These are phyloP conservation scores for Phytophthora aleatoria DNA, from an alignment of 352 stramenopile species.

Conservation along the genomic window DNA sequence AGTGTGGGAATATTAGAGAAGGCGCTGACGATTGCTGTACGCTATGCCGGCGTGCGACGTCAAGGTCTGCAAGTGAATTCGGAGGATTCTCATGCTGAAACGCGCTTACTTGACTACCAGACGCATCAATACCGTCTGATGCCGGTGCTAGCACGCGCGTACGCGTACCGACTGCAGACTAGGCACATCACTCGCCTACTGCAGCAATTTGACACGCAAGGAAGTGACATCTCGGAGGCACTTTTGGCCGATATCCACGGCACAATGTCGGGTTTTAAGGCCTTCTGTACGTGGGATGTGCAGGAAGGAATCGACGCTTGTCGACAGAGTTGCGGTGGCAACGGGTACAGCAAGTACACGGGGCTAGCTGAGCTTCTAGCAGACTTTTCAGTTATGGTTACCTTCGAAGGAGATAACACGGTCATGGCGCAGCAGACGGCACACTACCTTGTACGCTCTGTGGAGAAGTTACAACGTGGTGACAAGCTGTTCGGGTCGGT, in stretches of 20 bases:
- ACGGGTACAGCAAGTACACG: slow-evolving; percentile 93
- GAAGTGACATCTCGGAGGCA: slow-evolving; percentile 63
- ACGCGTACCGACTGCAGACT: slow-evolving; percentile 93
- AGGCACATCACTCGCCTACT: slow-evolving; percentile 82
- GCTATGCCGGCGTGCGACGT: slow-evolving; percentile 91
- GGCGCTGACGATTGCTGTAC: slow-evolving; percentile 92
- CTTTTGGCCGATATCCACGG: slow-evolving; percentile 94
- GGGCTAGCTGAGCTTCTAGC: slow-evolving; percentile 91
- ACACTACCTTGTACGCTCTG: slow-evolving; percentile 65
- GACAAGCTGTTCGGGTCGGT: slow-evolving; percentile 64
- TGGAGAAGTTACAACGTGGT: slow-evolving; percentile 57
- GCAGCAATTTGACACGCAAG: slow-evolving; percentile 83
- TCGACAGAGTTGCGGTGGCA: slow-evolving; percentile 94
- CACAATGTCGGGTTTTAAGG: slow-evolving; percentile 94
- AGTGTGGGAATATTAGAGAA: slow-evolving; percentile 86
- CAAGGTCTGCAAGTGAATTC: slow-evolving; percentile 80
- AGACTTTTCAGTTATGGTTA: slow-evolving; percentile 96
- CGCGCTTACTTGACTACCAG: slow-evolving; percentile 94
- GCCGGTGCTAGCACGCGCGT: slow-evolving; percentile 89
- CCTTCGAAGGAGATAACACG: slow-evolving; percentile 97
- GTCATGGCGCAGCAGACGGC: slow-evolving; percentile 96
- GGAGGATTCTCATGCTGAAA: slow-evolving; percentile 64
- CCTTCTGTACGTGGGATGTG: slow-evolving; percentile 91
- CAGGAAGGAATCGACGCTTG: slow-evolving; percentile 93
- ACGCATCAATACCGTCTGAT: slow-evolving; percentile 95